Evolutionary conservation across 805 yeast genomes (phyloP).

Genomic region (Isabelozyma pseudorhagii): DNA sequence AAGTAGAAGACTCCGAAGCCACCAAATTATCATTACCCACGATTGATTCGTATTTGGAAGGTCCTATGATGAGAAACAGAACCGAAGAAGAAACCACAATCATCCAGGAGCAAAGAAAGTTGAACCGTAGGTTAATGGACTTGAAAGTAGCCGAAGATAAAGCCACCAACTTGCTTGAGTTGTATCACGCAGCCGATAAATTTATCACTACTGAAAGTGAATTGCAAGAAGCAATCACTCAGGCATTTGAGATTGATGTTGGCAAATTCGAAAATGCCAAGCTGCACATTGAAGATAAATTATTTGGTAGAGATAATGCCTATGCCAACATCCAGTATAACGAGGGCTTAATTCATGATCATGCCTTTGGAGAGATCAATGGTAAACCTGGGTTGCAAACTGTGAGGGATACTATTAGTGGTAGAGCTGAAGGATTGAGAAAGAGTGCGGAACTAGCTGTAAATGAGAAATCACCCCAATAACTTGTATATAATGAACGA

Average conservation of each 20-base stretch:
- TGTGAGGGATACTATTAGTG: slow-evolving; percentile 37
- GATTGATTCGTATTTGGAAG: slow-evolving; percentile 59
- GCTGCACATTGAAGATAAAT: slow-evolving; percentile 32
- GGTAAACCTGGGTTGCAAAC: slow-evolving; percentile 41
- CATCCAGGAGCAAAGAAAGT: slow-evolving; percentile 56
- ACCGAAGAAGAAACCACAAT: slow-evolving; percentile 64
- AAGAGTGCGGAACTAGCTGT: slow-evolving; percentile 30
- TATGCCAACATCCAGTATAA: slow-evolving; percentile 24
- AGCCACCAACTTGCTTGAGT: slow-evolving; percentile 57
- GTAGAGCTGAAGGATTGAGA: slow-evolving; percentile 32
- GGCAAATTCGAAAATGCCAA: slow-evolving; percentile 32
- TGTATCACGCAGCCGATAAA: slow-evolving; percentile 66
- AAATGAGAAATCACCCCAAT: not conserved
- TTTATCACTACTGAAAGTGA: slow-evolving; percentile 74
- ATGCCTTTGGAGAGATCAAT: slow-evolving; percentile 35
- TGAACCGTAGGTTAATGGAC: slow-evolving; percentile 61
- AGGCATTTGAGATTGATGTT: slow-evolving; percentile 48
- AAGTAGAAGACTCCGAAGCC: slow-evolving; percentile 48
- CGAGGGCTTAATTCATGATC: slow-evolving; percentile 34
- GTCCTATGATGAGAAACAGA: slow-evolving; percentile 70
- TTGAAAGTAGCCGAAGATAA: slow-evolving; percentile 50
- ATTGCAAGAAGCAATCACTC: slow-evolving; percentile 54
- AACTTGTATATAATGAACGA: not conserved
- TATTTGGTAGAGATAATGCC: slow-evolving; percentile 25
- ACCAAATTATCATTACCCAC: slow-evolving; percentile 76